Evolutionary conservation across 331 rosid genomes (phyloP), one percentile per base, ranked within the genome.

Genomic region (Cydonia oblonga): DNA sequence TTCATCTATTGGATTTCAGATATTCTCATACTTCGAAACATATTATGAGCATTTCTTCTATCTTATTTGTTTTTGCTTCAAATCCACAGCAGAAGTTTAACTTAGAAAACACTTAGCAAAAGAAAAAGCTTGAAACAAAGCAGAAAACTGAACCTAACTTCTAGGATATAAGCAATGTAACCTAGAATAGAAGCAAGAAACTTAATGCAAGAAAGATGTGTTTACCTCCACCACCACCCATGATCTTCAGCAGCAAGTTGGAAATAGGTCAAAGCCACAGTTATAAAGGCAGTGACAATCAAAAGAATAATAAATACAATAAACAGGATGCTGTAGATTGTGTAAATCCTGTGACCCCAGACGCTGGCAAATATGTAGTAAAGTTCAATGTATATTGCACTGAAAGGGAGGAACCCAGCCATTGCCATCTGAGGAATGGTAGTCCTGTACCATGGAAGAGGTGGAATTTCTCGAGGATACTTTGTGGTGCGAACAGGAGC

Each of bases 171-270:
- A 10, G 18, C 56, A 57, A 18, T 24, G 58, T 22, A 22, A 54
- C 26, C 54, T 16, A 38, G 14, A 38, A 62, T 29, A 18, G 68
- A 59, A 58, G 46, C 20, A 1, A 20, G 29, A 38, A 38, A 38
- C 42, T 38, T 9, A 38, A 38, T 38, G 42, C 42, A 38, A 38
- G 42, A 38, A 38, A 29, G 60, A 72, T 8, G 65, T 53, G 33
- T 72, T 58, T 87, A 93, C 98, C 98, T 93, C 97, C 98, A 93
- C 98, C 98, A 93, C 98, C 98, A 93, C 86, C 84, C 96, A 79
- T 93, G 98, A 82, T 93, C 98, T 85, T 93, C 98, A 18, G 98
- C 97, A 74, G 98, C 92, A 74, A 93, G 96, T 87, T 93, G 98
- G 76, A 93, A 93, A 85, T 93, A 93, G 57, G 96, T 93, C 93